Percentiles rank a stretch among this genome's conserved stretches.
These are phyloP conservation scores for Dactylorhiza incarnata DNA, from an alignment of 106 monocot species.

Conservation along the genomic window DNA sequence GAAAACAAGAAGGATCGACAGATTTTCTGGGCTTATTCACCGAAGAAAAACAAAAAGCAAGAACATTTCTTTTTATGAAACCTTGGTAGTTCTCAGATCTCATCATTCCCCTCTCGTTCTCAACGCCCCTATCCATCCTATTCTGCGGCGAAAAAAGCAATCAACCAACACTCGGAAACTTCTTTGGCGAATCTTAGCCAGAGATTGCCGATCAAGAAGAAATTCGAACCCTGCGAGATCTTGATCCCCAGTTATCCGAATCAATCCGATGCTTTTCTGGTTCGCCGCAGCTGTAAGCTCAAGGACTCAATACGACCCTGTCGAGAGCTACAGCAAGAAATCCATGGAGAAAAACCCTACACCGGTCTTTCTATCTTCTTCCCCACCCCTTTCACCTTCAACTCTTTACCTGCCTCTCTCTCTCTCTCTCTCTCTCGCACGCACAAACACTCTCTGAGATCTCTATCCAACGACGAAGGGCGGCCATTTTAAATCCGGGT, in stretches of 20 bases:
- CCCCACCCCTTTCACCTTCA: background rate
- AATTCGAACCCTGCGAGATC: background rate
- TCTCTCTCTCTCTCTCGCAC: background rate
- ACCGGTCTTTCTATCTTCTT: background rate
- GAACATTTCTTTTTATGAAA: constrained; percentile 1
- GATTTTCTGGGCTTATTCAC: background rate
- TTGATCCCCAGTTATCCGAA: background rate
- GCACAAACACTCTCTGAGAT: background rate
- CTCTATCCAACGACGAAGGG: background rate
- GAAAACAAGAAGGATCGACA: background rate
- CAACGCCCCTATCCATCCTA: background rate
- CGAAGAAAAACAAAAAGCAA: background rate
- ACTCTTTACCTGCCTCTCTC: background rate
- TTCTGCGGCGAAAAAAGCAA: background rate
- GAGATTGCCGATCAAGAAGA: background rate
- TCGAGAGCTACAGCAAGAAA: constrained; percentile 2
- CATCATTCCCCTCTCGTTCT: background rate
- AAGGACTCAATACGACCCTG: background rate
- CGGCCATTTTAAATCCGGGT: background rate
- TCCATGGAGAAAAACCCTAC: background rate
- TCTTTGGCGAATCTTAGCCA: background rate
- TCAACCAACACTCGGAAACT: background rate
- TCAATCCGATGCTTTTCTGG: background rate
- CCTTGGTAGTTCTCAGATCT: constrained; percentile 10
- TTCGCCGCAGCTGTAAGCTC: background rate